phyloP scores from a whole-genome alignment of 2,329 filamentous ascomycete species.

The Cordyceps farinosa region DNA sequence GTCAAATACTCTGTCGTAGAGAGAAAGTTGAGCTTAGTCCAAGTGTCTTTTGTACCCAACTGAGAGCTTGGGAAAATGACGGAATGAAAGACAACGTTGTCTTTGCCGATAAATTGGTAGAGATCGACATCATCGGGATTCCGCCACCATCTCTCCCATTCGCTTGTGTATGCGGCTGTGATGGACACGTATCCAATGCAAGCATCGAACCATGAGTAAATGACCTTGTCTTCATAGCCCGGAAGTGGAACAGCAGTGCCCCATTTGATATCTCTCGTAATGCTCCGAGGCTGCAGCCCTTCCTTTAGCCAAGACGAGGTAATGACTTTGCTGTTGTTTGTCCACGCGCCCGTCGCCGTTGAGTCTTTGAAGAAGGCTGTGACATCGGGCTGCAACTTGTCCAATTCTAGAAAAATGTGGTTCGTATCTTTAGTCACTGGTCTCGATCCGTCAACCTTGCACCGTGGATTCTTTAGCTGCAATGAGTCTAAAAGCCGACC shows the following conservation, averaged over 20 bases:
- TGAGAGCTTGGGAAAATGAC: conserved; percentile 88
- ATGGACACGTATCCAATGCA: conserved; percentile 93
- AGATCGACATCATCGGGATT: conserved; percentile 75
- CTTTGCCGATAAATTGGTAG: conserved; percentile 93
- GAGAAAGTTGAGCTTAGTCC: conserved; percentile 86
- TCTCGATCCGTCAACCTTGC: conserved; percentile 82
- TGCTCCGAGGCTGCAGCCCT: conserved; percentile 80
- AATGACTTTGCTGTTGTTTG: conserved; percentile 67
- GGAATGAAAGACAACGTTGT: conserved; percentile 63
- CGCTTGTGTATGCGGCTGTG: conserved; percentile 77
- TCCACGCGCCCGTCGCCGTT: conserved; percentile 64
- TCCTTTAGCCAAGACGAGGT: conserved; percentile 78
- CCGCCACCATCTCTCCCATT: conserved; percentile 95
- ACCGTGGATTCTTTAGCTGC: conserved; percentile 69
- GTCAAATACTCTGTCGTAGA: conserved; percentile 85
- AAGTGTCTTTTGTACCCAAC: conserved; percentile 76
- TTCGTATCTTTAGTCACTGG: conserved; percentile 79
- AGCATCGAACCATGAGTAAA: conserved; percentile 92
- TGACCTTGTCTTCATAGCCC: conserved; percentile 62
- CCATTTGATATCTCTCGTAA: conserved; percentile 91
- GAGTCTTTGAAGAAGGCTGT: conserved; percentile 73
- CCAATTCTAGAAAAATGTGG: conserved; percentile 81
- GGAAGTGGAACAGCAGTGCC: conserved; percentile 55
- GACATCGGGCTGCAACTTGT: conserved; percentile 74
- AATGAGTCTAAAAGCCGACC: conserved; percentile 68